Percentiles rank a stretch among this genome's conserved stretches.
These are phyloP conservation scores for Tetracladium maxilliforme DNA, from an alignment of 2,329 filamentous ascomycete species.

Conservation along the genomic window DNA sequence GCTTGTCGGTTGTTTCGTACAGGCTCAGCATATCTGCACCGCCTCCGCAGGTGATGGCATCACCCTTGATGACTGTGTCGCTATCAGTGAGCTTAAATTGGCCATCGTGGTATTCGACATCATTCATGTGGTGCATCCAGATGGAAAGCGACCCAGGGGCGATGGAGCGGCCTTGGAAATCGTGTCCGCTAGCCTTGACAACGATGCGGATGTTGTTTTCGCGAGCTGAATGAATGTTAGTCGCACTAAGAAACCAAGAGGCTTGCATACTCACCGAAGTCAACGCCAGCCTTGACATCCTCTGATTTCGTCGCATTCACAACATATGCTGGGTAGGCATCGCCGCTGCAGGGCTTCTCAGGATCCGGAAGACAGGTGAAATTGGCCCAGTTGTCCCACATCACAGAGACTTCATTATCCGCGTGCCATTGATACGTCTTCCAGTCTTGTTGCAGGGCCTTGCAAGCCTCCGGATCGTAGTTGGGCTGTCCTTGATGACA, in stretches of 20 bases:
- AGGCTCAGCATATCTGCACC: constrained; percentile 35
- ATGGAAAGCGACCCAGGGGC: constrained; percentile 33
- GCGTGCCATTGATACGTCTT: constrained; percentile 19
- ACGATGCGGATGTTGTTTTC: constrained; percentile 22
- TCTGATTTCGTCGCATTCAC: constrained; percentile 19
- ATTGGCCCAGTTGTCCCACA: constrained; percentile 29
- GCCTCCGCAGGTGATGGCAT: constrained; percentile 34
- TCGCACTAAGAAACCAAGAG: not conserved
- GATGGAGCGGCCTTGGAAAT: constrained; percentile 21
- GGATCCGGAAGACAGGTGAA: constrained; percentile 31
- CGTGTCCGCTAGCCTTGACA: constrained; percentile 25
- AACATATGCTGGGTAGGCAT: constrained; percentile 24
- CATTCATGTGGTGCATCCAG: constrained; percentile 34
- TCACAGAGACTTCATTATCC: constrained; percentile 19
- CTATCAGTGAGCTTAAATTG: constrained; percentile 28
- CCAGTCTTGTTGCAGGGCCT: constrained; percentile 14
- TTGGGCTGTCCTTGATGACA: constrained; percentile 22
- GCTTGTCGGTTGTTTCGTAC: constrained; percentile 25
- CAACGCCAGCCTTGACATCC: constrained; percentile 19
- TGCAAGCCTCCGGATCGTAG: constrained; percentile 17
- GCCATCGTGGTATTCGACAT: constrained; percentile 19
- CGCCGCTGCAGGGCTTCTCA: constrained; percentile 18
- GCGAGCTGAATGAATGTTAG: constrained; percentile 14
- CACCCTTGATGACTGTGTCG: constrained; percentile 23
- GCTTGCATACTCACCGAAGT: constrained; percentile 24